A percentile compares a stretch with the other conserved stretches of the same genome.
Evolutionary conservation across 371 early-diverging fungal species (phyloP).

Genomic region (Rhizopus sp.): DNA sequence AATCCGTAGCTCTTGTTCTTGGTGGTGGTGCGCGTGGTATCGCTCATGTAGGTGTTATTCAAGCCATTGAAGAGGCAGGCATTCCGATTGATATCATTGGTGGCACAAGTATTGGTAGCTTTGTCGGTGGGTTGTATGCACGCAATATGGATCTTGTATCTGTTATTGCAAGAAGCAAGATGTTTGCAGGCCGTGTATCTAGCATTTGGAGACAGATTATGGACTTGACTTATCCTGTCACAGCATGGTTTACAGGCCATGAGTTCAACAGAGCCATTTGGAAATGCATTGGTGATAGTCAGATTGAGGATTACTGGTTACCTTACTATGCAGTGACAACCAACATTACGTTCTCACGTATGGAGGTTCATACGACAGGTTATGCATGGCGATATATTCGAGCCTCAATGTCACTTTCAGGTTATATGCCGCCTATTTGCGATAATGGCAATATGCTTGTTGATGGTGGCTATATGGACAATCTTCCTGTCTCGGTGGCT

Average conservation of each 20-base stretch:
- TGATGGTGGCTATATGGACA: slow-evolving; percentile 99
- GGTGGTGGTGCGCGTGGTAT: slow-evolving; percentile 99
- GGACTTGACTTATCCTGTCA: slow-evolving; percentile 97
- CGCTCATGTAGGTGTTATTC: slow-evolving; percentile 95
- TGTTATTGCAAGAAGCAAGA: slow-evolving; percentile 84
- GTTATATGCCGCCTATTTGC: slow-evolving; percentile 94
- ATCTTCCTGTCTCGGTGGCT: slow-evolving; percentile 97
- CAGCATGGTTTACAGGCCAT: slow-evolving; percentile 91
- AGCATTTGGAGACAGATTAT: slow-evolving; percentile 89
- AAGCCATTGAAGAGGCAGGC: slow-evolving; percentile 97
- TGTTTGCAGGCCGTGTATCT: slow-evolving; percentile 82
- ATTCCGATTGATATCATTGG: slow-evolving; percentile 99
- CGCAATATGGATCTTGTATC: slow-evolving; percentile 86
- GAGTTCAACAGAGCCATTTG: slow-evolving; percentile 96
- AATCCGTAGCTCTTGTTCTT: slow-evolving; percentile 97
- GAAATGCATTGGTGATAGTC: slow-evolving; percentile 90
- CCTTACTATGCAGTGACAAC: slow-evolving; percentile 97
- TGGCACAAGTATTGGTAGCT: slow-evolving; percentile 98
- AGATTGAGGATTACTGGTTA: slow-evolving; percentile 98
- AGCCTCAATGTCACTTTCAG: slow-evolving; percentile 98
- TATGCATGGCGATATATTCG: slow-evolving; percentile 98
- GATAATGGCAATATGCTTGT: slow-evolving; percentile 96
- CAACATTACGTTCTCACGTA: slow-evolving; percentile 94
- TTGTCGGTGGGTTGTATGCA: slow-evolving; percentile 97
- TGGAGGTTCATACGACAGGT: slow-evolving; percentile 93